phyloP scores from a whole-genome alignment of 2,329 filamentous ascomycete species.

The Chrysoporthe austroafricana region DNA sequence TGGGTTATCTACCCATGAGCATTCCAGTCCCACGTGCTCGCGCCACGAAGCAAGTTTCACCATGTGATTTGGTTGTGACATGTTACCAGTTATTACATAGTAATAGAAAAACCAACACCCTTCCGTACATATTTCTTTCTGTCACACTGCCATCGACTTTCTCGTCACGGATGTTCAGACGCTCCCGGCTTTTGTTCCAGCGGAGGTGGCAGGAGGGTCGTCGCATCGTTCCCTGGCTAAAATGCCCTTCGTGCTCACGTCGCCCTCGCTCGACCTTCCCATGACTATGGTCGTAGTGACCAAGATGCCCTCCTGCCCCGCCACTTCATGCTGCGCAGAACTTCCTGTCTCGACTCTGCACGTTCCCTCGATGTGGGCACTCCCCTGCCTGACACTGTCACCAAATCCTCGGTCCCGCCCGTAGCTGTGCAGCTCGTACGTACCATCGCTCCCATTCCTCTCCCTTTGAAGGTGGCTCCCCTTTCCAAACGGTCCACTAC shows the following conservation, averaged over 20 bases:
- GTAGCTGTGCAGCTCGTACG: conserved; percentile 27
- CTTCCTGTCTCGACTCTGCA: background rate
- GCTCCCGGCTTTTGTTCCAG: background rate
- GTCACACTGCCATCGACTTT: background rate
- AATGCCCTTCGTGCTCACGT: conserved; percentile 22
- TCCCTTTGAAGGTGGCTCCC: conserved; percentile 13
- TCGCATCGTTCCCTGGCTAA: conserved; percentile 1
- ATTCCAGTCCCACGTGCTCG: background rate
- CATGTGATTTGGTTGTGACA: background rate
- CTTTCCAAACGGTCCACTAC: conserved; percentile 1
- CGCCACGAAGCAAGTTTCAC: no score
- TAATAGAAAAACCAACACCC: background rate
- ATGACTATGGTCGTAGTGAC: conserved; percentile 24
- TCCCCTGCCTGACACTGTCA: background rate
- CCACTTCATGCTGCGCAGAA: conserved; percentile 2
- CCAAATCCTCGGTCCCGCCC: conserved; percentile 20
- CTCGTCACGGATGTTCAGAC: background rate
- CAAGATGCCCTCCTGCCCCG: conserved; percentile 19
- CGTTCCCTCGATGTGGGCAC: conserved; percentile 1
- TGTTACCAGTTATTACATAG: background rate
- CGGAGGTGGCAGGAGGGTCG: background rate
- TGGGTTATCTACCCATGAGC: no score
- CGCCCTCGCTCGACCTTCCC: conserved; percentile 17
- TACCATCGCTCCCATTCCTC: conserved; percentile 1
- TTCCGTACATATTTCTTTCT: background rate